Base-by-base conservation (phyloP, 108 stramenopile species). In the Cyclotella choctawhatcheeana region DNA sequence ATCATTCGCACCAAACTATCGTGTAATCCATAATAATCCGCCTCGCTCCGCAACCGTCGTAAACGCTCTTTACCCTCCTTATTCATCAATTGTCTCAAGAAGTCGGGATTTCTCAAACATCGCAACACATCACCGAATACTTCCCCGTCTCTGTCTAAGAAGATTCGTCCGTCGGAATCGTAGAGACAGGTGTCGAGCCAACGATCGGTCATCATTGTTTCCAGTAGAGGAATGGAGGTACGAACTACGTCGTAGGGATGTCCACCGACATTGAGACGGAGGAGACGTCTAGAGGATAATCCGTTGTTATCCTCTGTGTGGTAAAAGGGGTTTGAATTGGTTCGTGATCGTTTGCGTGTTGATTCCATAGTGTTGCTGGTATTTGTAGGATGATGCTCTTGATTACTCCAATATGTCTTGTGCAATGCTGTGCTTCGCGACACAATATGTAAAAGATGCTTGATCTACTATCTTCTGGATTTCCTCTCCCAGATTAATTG, bases 161-260 rank as follows among this genome's bases (percentile, higher is more conserved):
- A 78, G 0, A 78, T 71, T 8, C 70, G 53, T 52, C 64, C 64
- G 20, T 78, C 69, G 22, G 31, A 40, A 50, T 78, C 77, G 24
- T 69, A 12, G 35, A 78, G 54, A 32, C 77, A 65, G 58, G 43
- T 64, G 17, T 50, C 53, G 27, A 78, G 58, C 77, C 77, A 78
- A 2, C 77, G 77, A 52, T 78, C 69, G 2, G 77, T 78, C 70
- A 78, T 78, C 77, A 78, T 78, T 10, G 69, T 71, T 44, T 78
- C 64, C 3, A 78, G 56, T 2, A 78, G 63, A 25, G 77, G 77
- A 2, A 78, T 33, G 26, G 77, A 66, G 48, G 77, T 71, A 2
- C 69, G 64, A 0, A 71, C 37, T 0, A 78, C 64, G 55, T 78
- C 77, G 69, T 78, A 78, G 35, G 77, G 77, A 21, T 70, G 53